These are phyloP conservation scores for Teratosphaeria destructans DNA, from an alignment of 2,329 filamentous ascomycete genomes.

Conservation along the genomic window DNA sequence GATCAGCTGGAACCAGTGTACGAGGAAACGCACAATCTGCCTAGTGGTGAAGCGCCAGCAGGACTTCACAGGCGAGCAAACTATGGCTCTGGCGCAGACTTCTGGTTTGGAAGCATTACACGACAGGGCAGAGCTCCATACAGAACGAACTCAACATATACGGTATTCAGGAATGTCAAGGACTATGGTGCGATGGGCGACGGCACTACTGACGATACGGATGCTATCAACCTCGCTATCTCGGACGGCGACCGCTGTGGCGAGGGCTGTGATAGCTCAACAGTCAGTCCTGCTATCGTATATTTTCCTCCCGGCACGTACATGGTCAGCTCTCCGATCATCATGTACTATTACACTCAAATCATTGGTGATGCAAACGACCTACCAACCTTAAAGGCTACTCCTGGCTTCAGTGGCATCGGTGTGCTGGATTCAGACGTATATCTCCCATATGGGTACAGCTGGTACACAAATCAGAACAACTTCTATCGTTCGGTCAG, in stretches of 20 bases:
- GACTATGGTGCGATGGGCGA: conserved; percentile 42
- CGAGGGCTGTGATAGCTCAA: not conserved
- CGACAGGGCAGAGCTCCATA: conserved; percentile 33
- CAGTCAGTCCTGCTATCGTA: conserved; percentile 61
- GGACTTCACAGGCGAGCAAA: conserved; percentile 16
- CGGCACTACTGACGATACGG: conserved; percentile 73
- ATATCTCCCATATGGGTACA: conserved; percentile 22
- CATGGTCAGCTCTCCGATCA: conserved; percentile 63
- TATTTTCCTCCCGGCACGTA: conserved; percentile 91
- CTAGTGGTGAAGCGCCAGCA: conserved; percentile 1
- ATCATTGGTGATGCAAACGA: conserved; percentile 70
- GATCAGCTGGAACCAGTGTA: conserved; percentile 1
- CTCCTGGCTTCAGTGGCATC: conserved; percentile 21
- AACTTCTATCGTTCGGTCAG: conserved; percentile 48
- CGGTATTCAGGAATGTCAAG: conserved; percentile 40
- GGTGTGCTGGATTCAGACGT: conserved; percentile 24
- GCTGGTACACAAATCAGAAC: conserved; percentile 27
- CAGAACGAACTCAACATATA: conserved; percentile 29
- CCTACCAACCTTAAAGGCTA: conserved; percentile 49
- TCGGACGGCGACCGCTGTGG: conserved; percentile 21
- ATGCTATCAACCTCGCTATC: conserved; percentile 28
- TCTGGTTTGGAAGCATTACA: conserved; percentile 33
- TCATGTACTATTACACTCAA: conserved; percentile 89
- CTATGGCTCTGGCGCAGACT: conserved; percentile 22
- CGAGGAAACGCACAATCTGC: conserved; percentile 1